Evolutionary conservation across 2,329 filamentous ascomycete species (phyloP), one percentile per base, ranked within the genome.

Genomic region (Chaetomium sp.): DNA sequence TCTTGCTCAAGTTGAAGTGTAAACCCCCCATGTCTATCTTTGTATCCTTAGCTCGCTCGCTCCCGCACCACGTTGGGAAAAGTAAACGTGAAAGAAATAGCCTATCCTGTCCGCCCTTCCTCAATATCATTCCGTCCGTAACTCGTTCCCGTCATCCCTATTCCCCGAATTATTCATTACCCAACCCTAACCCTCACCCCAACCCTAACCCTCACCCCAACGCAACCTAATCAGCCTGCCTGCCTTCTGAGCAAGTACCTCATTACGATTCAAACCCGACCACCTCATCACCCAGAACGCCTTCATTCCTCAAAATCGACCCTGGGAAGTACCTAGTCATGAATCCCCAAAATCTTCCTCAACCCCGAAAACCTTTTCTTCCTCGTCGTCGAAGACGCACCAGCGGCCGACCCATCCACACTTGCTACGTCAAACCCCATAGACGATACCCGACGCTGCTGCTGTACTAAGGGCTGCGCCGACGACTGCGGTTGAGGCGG

Each of bases 341-440:
- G 67, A 55, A 79, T 67, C 43, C 74, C 69, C 70, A 89, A 87
- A 68, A 86, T 85, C 68, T 76, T 81, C 67, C 86, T 81, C 66
- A 89, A 69, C 53, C 75, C 72, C 43, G 78, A 77, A 69, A 89
- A 89, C 70, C 85, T 87, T 77, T 88, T 89, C 73, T 79, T 82
- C 72, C 71, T 77, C 59, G 63, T 67, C 40, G 6, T 59, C 60
- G 37, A 58, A 60, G 56, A 55, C 32, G 43, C 53, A 40, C 38
- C 61, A 48, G 6, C 59, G 6, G 43, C 45, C 40, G 48, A 51
- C 42, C 55, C 56, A 12, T 52, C 47, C 40, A 53, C 14, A 8
- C 48, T 53, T 1, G 34, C 45, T 14, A 33, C 33, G 33, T 8
- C 45, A 37, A 1, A 37, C 38, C 40, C 33, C 45, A 19, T n/a